Base-by-base conservation (phyloP, 441 rosid species). In the Syzygium syzygioides region DNA sequence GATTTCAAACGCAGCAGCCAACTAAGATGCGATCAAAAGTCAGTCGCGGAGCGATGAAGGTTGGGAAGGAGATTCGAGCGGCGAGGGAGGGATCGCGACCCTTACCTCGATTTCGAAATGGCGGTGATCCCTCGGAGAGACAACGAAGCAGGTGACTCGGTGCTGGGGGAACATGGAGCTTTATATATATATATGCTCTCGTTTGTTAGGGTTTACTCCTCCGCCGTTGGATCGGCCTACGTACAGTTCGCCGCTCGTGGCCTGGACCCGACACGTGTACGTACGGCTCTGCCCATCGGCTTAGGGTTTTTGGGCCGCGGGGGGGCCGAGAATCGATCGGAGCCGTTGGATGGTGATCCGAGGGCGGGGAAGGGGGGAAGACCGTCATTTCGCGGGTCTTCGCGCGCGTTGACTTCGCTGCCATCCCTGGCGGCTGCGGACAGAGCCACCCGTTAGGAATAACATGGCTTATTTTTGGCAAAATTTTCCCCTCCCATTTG, bases 231-330 rank as follows among this genome's bases (percentile, higher is more conserved):
- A 76, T 76, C 83, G 15, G 52, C 23, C n/a, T 28, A 0, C 83
- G 9, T 12, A 76, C 52, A 12, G n/a, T 12, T 14, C 15, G 6
- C 83, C 0, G 0, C 3, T 2, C 28, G 83, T 10, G 18, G 80
- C 17, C 52, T 7, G 10, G 52, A 76, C 4, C 7, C n/a, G n/a
- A 76, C 83, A 41, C 83, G 83, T 41, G 83, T 12, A 2, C 52
- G 28, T 23, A 6, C 17, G 6, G n/a, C 1, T 12, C n/a, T 11
- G 50, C 12, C 50, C 17, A 5, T 11, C 8, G 8, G 0, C 28
- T 23, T 20, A 20, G 45, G 45, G 41, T 66, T 66, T 66, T 66
- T 66, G 52, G 52, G 12, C 41, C 41, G 83, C 34, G 34, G 34
- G 34, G 34, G 34, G 34, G 34, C 83, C 9, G 17, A 41, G 18